Evolutionary conservation across 139 green algal species (phyloP), one percentile per base, ranked within the genome.

Genomic region (Tetradesmus lagerheimii): DNA sequence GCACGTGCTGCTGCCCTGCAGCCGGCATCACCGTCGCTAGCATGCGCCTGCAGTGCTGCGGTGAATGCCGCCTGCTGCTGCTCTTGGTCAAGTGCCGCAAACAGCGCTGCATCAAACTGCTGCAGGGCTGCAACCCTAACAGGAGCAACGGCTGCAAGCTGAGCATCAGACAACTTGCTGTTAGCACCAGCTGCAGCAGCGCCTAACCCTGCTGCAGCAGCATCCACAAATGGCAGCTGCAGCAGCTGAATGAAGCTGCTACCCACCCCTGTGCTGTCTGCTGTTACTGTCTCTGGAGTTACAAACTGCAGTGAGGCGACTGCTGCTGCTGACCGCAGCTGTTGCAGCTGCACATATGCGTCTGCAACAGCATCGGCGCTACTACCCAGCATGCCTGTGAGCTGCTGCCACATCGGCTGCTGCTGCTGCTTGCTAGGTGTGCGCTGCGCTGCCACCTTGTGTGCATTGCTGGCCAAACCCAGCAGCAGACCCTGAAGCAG

Each of bases 1-100:
- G 77, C 78, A 0, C 89, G 74, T 1, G 95, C 94, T 0, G 92
- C 92, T 6, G 67, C 86, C 5, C 94, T 90, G 43, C 91, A 92
- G 2, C 3, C 79, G 18, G 89, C 81, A 38, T 91, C 92, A 8
- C 41, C 75, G 34, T 95, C 92, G 53, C 89, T 39, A 62, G 87
- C 88, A 18, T 83, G 89, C 0, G 80, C 77, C 1, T 45, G 71
- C 43, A 95, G 81, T 53, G 95, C 86, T 15, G 91, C 88, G 1
- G 41, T n/a, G 14, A 94, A 82, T 0, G 47, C 85, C 1, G 25
- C 43, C 25, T 78, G 37, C 71, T 43, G 62, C 64, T 90, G 78
- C 27, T 66, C 41, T 29, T 80, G 25, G 34, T 71, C 57, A n/a
- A 94, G 78, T 6, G 71, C 67, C 5, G 31, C 76, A 79, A 94